Evolutionary conservation across 2,329 filamentous ascomycete species (phyloP).

Genomic region (Gremmenia infestans): DNA sequence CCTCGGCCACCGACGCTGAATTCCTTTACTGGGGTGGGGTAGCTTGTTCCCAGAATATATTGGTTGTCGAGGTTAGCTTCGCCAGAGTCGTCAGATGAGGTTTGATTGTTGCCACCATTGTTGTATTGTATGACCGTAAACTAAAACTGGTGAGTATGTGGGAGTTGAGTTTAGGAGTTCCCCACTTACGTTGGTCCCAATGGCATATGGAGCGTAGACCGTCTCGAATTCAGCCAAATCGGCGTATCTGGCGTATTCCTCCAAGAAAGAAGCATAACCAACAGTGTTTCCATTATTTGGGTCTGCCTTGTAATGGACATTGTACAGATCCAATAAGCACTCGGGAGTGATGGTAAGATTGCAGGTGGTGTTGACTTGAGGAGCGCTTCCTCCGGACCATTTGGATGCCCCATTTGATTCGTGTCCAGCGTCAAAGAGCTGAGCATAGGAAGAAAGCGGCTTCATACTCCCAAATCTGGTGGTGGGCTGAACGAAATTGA

Average conservation of each 20-base stretch:
- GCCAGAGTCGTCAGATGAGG: slow-evolving; percentile 35
- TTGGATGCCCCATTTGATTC: slow-evolving; percentile 6
- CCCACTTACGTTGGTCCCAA: slow-evolving; percentile 30
- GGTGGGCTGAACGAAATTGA: slow-evolving; percentile 39
- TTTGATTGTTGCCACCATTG: slow-evolving; percentile 15
- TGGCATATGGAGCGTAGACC: slow-evolving; percentile 40
- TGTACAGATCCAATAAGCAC: slow-evolving; percentile 30
- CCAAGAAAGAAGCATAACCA: slow-evolving; percentile 16
- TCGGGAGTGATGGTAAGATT: slow-evolving; percentile 29
- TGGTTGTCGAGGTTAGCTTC: slow-evolving; percentile 53
- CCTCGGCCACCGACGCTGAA: slow-evolving; percentile 45
- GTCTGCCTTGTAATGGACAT: slow-evolving; percentile 19
- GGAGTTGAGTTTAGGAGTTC: background rate
- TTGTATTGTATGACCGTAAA: slow-evolving; percentile 32
- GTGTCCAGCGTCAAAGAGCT: slow-evolving; percentile 10
- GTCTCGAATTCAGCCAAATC: slow-evolving; percentile 41
- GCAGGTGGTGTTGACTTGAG: slow-evolving; percentile 20
- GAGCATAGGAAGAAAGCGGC: slow-evolving; percentile 8
- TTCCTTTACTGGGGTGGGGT: slow-evolving; percentile 36
- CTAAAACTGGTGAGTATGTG: background rate
- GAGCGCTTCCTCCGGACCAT: slow-evolving; percentile 3
- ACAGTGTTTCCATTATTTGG: slow-evolving; percentile 13
- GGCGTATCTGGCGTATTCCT: slow-evolving; percentile 16
- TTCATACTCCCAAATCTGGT: slow-evolving; percentile 32
- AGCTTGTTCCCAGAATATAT: slow-evolving; percentile 48